Evolutionary conservation across 2,329 filamentous ascomycete species (phyloP).

Genomic region (Colletotrichum nymphaeae): DNA sequence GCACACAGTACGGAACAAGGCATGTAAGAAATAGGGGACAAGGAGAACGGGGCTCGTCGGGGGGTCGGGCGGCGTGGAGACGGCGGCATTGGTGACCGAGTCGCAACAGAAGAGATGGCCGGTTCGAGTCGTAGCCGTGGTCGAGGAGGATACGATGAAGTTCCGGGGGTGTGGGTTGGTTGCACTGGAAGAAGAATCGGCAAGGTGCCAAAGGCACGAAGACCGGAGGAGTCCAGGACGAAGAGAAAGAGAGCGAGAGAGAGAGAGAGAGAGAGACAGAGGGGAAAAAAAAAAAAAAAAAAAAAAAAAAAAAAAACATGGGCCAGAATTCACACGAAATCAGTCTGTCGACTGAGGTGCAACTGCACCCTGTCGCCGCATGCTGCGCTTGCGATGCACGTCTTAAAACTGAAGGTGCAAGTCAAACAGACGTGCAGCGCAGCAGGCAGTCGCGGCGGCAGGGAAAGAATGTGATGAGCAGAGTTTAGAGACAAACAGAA

Average conservation of each 20-base stretch:
- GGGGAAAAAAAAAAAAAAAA: too few relatives aligned
- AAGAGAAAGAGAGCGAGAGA: background rate
- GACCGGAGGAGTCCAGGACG: too few relatives aligned
- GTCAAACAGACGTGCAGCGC: constrained; percentile 33
- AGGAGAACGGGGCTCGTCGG: constrained; percentile 9
- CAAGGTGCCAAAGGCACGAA: background rate
- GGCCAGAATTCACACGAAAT: constrained; percentile 19
- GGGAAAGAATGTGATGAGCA: constrained; percentile 22
- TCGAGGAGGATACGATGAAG: background rate
- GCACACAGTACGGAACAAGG: too few relatives aligned
- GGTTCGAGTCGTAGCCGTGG: constrained; percentile 16
- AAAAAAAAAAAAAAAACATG: background rate
- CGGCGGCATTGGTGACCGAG: constrained; percentile 20
- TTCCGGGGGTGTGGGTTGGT: background rate
- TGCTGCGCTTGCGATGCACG: constrained; percentile 31
- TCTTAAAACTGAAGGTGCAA: constrained; percentile 28
- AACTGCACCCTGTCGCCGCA: constrained; percentile 23
- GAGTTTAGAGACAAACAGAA: constrained; percentile 22
- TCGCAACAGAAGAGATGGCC: constrained; percentile 16
- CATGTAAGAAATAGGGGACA: constrained; percentile 25
- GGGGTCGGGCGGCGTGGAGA: constrained; percentile 17
- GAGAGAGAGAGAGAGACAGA: too few relatives aligned
- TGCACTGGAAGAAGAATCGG: background rate
- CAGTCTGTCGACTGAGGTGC: background rate
- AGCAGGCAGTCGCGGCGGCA: background rate